phyloP scores from a whole-genome alignment of 2,329 filamentous ascomycete genomes.

The Penicillium sp. region DNA sequence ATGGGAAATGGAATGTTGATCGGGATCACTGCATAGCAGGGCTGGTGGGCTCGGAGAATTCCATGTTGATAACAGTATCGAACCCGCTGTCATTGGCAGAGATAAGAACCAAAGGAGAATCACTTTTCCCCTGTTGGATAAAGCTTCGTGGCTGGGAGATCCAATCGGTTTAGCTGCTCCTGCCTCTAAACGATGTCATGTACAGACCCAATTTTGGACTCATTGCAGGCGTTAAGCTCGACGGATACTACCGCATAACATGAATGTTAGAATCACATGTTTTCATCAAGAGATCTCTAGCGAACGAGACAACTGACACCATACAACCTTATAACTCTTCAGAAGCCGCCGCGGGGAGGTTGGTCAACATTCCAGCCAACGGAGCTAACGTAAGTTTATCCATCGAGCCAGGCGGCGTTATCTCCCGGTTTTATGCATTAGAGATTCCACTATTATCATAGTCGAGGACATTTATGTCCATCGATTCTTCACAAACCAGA shows the following conservation, averaged over 20 bases:
- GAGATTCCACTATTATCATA: background rate
- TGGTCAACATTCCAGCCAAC: constrained; percentile 4
- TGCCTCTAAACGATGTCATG: background rate
- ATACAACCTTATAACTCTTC: background rate
- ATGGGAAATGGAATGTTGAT: constrained; percentile 19
- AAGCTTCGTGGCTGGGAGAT: background rate
- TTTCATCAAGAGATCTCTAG: background rate
- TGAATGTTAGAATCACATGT: background rate
- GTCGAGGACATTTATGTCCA: background rate
- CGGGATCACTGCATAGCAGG: constrained; percentile 1
- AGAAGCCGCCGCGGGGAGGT: background rate
- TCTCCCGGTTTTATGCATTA: background rate
- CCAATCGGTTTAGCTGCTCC: background rate
- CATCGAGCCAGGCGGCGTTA: background rate
- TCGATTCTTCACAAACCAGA: background rate
- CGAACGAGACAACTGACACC: background rate
- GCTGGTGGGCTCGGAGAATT: background rate
- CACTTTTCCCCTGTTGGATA: background rate
- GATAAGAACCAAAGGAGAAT: background rate
- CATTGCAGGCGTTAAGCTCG: background rate
- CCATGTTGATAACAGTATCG: background rate
- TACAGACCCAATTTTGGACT: background rate
- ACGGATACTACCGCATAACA: too few species aligned
- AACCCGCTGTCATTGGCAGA: constrained; percentile 6
- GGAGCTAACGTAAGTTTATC: background rate